Conservation (phyloP, 2,329 filamentous ascomycete genomes). For the Chaetomium globosum region DNA sequence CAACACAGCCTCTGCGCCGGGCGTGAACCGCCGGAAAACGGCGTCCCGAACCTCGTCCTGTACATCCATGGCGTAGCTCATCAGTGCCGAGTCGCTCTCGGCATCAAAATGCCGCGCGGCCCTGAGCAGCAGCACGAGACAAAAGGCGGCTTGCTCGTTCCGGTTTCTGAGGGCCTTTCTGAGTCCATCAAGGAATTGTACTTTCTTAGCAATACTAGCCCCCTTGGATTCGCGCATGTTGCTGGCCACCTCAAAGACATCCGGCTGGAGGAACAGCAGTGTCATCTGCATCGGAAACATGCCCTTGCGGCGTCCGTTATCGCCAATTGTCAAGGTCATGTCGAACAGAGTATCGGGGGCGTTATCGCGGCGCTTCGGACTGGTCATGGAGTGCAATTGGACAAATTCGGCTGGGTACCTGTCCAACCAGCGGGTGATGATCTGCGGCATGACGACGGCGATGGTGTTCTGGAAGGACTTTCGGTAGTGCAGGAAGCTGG, state of each 20-base stretch:
- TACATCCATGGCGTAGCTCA: constrained; percentile 70
- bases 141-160: constrained; percentile 69
- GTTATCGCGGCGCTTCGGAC: constrained; percentile 60
- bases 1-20: constrained; percentile 50
- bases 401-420: constrained; percentile 67
- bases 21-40: constrained; percentile 59
- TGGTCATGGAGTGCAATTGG: constrained; percentile 60
- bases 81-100: constrained; percentile 64
- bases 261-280: constrained; percentile 65
- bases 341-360: constrained; percentile 70
- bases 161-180: constrained; percentile 65
- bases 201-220: constrained; percentile 65
- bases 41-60: constrained; percentile 69
- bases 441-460: constrained; percentile 62
- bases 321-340: constrained; percentile 65
- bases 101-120: constrained; percentile 65
- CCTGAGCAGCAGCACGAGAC: constrained; percentile 63
- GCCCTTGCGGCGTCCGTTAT: constrained; percentile 58
- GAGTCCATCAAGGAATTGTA: constrained; percentile 64
- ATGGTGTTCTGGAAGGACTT: constrained; percentile 66
- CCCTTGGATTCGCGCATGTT: constrained; percentile 67
- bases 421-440: constrained; percentile 68
- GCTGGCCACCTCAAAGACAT: constrained; percentile 70
- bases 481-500: constrained; percentile 67
- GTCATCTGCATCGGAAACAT: constrained; percentile 66